A percentile compares a stretch with the other conserved stretches of the same genome.
Evolutionary conservation across 2,329 filamentous ascomycete genomes (phyloP).

Genomic region (Beauveria sp.): DNA sequence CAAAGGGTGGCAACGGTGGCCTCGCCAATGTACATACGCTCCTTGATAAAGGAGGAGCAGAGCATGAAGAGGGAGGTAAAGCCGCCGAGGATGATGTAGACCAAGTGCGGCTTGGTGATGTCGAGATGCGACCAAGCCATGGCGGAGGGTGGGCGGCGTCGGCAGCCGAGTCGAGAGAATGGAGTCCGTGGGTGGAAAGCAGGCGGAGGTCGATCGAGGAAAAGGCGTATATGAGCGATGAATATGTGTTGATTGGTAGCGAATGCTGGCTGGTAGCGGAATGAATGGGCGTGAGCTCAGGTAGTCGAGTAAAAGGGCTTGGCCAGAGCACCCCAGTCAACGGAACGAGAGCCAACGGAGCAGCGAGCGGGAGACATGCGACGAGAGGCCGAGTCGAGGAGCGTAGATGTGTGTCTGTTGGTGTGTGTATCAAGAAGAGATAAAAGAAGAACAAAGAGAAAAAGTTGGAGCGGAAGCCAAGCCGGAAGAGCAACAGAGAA

Average conservation of each 20-base stretch:
- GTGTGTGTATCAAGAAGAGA: neutral
- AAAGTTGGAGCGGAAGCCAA: neutral
- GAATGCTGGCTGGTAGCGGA: neutral
- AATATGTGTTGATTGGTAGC: neutral
- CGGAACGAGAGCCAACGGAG: slow-evolving; percentile 5
- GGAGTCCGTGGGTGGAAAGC: neutral
- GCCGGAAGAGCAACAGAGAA: neutral
- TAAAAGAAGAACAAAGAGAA: neutral
- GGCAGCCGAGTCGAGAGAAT: neutral
- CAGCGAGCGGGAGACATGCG: slow-evolving; percentile 11
- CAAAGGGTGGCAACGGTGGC: slow-evolving; percentile 87
- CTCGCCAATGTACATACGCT: slow-evolving; percentile 97
- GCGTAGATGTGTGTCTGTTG: neutral
- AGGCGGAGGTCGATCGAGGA: neutral
- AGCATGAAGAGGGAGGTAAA: slow-evolving; percentile 99
- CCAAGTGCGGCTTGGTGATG: slow-evolving; percentile 92
- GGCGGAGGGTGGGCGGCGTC: slow-evolving; percentile 6
- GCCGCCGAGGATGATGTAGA: slow-evolving; percentile 95
- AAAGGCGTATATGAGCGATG: neutral
- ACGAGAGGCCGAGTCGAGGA: neutral
- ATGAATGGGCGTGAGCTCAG: neutral
- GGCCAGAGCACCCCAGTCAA: slow-evolving; percentile 12
- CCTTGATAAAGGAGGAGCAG: slow-evolving; percentile 95
- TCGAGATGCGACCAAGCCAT: slow-evolving; percentile 78
- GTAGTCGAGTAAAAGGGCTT: neutral